Base-by-base conservation (phyloP, 441 rosid species). In the Rhodomyrtus psidioides region DNA sequence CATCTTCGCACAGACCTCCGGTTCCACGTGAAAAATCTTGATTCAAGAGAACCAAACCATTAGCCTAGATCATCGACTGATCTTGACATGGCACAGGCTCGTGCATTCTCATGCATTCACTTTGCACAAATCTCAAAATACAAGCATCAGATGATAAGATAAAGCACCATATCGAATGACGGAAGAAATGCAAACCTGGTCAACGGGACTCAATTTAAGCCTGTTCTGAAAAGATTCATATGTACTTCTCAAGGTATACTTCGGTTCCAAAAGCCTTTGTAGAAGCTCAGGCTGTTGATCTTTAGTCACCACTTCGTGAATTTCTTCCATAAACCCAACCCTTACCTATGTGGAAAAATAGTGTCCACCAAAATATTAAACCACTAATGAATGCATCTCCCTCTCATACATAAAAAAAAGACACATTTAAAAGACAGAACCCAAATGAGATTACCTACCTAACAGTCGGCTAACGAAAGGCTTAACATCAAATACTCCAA, bases 281-380 rank as follows among this genome's bases (percentile, higher is more conserved):
- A 95, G 93, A 90, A 94, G 97, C 91, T 97, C 98, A 82, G 99
- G 97, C 85, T 94, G 98, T 89, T 96, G 98, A 89, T 95, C 99
- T 96, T 92, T 93, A 24, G 98, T 97, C 86, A 96, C 98, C 86
- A 94, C 99, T 90, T 95, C 97, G 39, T 95, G 98, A 89, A 96
- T 94, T 90, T 94, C 95, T 90, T 97, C 98, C 96, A 94, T 93
- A 60, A 97, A 96, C 87, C 98, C 97, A 81, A n/a, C 96, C 96
- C 98, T 93, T 95, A 83, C 98, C 98, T 96, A 85, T 23, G 87
- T 53, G 26, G n/a, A n/a, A n/a, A n/a, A n/a, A n/a, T n/a, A n/a
- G n/a, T 65, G 19, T 30, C 42, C 76, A 30, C 76, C 46, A 65
- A 65, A 30, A 17, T 19, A 62, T 30, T 17, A 17, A 62, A 30